Base-by-base conservation (phyloP, 2,329 filamentous ascomycete genomes). In the Magnaporthales sp. region DNA sequence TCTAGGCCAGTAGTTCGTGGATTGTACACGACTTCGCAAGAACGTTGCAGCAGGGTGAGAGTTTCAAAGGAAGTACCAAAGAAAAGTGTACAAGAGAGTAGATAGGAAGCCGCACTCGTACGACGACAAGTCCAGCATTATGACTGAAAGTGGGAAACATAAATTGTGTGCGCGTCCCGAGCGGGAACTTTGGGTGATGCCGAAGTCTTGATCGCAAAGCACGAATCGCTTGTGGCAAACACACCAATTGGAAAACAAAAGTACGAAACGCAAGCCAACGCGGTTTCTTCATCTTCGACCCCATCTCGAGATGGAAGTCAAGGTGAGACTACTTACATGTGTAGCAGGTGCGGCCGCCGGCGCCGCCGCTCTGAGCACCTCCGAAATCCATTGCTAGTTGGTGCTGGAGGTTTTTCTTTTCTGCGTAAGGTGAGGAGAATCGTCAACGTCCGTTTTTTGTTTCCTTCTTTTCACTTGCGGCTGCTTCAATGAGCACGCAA, bases 331-430 rank as follows among this genome's bases (percentile, higher is more conserved):
- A 71, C 71, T 72, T 66, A 72, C 71, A 72, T 67, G 66, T 70
- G 69, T 71, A 71, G 70, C 71, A 72, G 32, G 69, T 69, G 51
- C 64, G 63, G 63, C 31, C 63, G 30, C 63, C 63, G 63, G 38
- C 63, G 29, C 64, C 64, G 46, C 64, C 64, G 22, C 27, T 27
- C 61, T 70, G 69, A 63, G 66, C 68, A 67, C 32, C 31, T 62
- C 71, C 70, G 69, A 67, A 71, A 63, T 71, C 71, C 70, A 72
- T 71, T 58, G 54, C 54, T 58, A 58, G 22, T 27, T 58, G 32
- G 13, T 46, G 38, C 15, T 27, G 26, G 22, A 22, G 26, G 54
- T 24, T 24, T 58, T 10, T 38, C 8, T 38, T 13, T 58, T 58
- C 24, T 24, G 54, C n/a, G n/a, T 1, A n/a, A 15, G 5, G 22